Evolutionary conservation across 169 alveolate genomes (phyloP).

Genomic region (Toxoplasma gondii): DNA sequence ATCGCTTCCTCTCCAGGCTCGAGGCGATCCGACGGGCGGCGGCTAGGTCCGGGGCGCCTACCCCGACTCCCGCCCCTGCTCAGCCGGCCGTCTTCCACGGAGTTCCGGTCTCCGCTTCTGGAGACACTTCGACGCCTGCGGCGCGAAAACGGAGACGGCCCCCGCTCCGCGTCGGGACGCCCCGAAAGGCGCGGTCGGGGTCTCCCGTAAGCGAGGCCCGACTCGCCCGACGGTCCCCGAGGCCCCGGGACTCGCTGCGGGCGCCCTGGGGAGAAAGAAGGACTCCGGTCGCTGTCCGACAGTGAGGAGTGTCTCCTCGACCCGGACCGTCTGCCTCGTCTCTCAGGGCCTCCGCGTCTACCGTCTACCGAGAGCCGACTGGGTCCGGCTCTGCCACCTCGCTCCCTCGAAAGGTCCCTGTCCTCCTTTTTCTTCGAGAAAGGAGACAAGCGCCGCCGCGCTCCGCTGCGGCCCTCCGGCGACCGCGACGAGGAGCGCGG

Average conservation of each 20-base stretch:
- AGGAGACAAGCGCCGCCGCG: background rate
- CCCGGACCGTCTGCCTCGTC: background rate
- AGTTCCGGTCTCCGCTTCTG: background rate
- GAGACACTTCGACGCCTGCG: background rate
- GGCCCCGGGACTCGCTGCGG: background rate
- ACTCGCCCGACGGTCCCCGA: background rate
- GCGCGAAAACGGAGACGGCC: background rate
- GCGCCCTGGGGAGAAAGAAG: background rate
- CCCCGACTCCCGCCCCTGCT: background rate
- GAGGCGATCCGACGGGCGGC: background rate
- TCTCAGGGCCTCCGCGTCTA: background rate
- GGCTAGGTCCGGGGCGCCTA: background rate
- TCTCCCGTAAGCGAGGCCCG: background rate
- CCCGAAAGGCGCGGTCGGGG: background rate
- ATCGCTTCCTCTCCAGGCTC: background rate
- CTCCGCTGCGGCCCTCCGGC: background rate
- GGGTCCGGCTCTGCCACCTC: background rate
- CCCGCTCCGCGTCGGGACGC: background rate
- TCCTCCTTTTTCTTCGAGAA: background rate
- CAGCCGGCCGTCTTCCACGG: background rate
- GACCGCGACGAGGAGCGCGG: background rate
- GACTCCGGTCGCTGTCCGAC: background rate
- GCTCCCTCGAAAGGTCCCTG: background rate
- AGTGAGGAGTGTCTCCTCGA: background rate
- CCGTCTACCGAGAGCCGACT: background rate